Conservation (phyloP, 108 stramenopile genomes). For the Skeletonema costatum region DNA sequence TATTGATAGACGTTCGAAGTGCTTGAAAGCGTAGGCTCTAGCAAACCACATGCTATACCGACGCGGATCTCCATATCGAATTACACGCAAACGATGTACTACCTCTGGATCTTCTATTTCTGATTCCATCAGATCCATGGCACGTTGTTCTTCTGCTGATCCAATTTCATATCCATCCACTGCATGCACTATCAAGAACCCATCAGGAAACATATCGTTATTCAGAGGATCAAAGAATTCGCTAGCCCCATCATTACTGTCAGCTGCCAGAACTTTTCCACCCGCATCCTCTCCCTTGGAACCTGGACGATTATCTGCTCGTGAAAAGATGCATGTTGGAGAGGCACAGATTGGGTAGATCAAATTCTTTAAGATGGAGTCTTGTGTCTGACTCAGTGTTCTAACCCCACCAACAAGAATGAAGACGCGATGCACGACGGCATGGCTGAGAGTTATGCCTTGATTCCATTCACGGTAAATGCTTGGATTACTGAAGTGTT, state of each 20-base stretch:
- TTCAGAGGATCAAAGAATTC: too few relatives aligned
- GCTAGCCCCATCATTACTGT: too few relatives aligned
- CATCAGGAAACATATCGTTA: background rate
- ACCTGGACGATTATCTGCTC: constrained; percentile 5
- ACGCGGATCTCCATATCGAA: background rate
- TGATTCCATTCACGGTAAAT: background rate
- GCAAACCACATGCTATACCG: constrained; percentile 7
- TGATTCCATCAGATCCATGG: constrained; percentile 4
- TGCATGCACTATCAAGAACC: background rate
- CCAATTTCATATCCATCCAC: constrained; percentile 8
- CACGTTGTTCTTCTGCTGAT: constrained; percentile 2
- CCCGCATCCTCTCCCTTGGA: too few relatives aligned
- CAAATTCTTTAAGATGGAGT: background rate
- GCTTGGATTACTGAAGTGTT: background rate
- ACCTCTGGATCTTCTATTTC: background rate
- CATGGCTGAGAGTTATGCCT: background rate
- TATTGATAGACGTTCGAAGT: too few relatives aligned
- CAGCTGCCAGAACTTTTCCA: too few relatives aligned
- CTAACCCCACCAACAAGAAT: constrained; percentile 4
- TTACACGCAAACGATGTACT: background rate
- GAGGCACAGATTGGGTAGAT: background rate
- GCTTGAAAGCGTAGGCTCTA: background rate
- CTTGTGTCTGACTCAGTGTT: background rate
- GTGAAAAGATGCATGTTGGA: background rate
- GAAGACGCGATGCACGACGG: background rate